A percentile compares a stretch with the other conserved stretches of the same genome.
Evolutionary conservation across 306 rosid species (phyloP).

Genomic region (Citrullus amarus): DNA sequence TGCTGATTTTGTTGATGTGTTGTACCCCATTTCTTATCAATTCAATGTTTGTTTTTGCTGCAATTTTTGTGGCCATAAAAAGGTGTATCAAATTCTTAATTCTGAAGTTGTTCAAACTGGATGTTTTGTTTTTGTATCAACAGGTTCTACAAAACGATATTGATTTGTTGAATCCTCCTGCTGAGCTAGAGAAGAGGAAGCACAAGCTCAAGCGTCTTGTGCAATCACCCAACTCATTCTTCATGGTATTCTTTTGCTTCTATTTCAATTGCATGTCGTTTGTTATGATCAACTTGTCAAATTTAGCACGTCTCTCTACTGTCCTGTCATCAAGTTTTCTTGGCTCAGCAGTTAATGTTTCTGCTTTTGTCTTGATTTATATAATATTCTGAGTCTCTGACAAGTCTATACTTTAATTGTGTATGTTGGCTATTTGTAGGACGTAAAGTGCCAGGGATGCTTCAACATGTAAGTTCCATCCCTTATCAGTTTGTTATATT

Average conservation of each 20-base stretch:
- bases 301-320: not conserved
- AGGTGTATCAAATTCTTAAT: not conserved
- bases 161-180: conserved; percentile 45
- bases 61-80: not conserved
- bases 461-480: conserved; percentile 35
- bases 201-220: conserved; percentile 56
- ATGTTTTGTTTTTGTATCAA: not conserved
- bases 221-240: conserved; percentile 47
- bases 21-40: not conserved
- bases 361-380: not conserved
- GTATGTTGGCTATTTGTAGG: conserved; percentile 6
- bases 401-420: not conserved
- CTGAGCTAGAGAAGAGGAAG: conserved; percentile 52
- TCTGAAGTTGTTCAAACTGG: not conserved
- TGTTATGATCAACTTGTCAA: not conserved
- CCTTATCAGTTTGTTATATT: not conserved
- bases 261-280: not conserved
- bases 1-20: not conserved
- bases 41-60: not conserved
- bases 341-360: not conserved
- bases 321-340: no score
- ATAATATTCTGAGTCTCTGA: not conserved
- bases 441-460: conserved; percentile 46
- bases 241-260: conserved; percentile 28
- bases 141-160: conserved; percentile 48